Conservation (phyloP, 2,329 filamentous ascomycete genomes). For the Penicillium sp. region DNA sequence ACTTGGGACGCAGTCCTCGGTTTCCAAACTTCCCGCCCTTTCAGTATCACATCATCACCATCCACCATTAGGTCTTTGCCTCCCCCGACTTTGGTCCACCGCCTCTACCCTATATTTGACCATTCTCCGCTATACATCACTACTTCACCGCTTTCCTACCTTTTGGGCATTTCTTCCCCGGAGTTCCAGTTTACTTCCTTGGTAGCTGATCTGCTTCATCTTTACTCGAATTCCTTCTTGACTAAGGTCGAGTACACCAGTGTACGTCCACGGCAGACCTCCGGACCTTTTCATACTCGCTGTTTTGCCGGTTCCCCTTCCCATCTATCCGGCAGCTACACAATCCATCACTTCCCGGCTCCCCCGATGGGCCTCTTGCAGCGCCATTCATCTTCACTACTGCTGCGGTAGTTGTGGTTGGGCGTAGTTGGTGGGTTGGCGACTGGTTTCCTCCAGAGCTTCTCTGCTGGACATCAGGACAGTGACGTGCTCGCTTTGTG, state of each 20-base stretch:
- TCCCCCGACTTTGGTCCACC: constrained; percentile 5
- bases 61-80: constrained; percentile 17
- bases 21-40: constrained; percentile 23
- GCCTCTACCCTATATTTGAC: constrained; percentile 4
- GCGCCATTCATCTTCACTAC: constrained; percentile 21
- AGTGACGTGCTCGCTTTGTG: constrained; percentile 15
- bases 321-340: constrained; percentile 12
- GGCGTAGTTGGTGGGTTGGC: constrained; percentile 20
- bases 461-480: constrained; percentile 15
- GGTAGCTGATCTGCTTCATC: constrained; percentile 1
- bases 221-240: neutral
- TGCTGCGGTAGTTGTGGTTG: constrained; percentile 38
- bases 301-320: constrained; percentile 14
- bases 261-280: constrained; percentile 18
- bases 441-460: constrained; percentile 8
- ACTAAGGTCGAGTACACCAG: constrained; percentile 6
- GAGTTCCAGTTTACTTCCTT: neutral
- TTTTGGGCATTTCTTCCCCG: neutral
- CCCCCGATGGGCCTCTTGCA: constrained; percentile 35
- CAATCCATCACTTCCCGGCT: constrained; percentile 7
- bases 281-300: constrained; percentile 9
- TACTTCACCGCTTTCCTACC: constrained; percentile 5
- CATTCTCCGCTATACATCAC: constrained; percentile 4
- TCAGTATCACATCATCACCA: constrained; percentile 31
- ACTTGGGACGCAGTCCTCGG: constrained; percentile 24